Percentiles rank a stretch among this genome's conserved stretches.
These are phyloP conservation scores for Chlorella vulgaris DNA, from an alignment of 139 green algal species.

Conservation along the genomic window DNA sequence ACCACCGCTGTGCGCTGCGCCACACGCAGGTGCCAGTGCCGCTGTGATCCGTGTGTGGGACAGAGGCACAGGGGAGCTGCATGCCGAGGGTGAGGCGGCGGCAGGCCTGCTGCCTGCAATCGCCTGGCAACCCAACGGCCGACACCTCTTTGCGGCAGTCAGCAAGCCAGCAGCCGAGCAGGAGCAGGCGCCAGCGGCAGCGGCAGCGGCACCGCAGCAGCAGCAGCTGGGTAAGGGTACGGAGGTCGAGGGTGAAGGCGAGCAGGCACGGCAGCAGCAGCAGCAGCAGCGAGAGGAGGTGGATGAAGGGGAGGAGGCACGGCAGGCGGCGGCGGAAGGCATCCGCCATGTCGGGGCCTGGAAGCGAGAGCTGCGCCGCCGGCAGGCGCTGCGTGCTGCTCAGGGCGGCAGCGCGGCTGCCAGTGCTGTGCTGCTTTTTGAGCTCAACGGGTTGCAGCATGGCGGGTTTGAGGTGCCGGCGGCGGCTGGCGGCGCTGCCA, in stretches of 20 bases:
- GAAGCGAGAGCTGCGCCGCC: constrained; percentile 34
- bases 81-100: constrained; percentile 58
- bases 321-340: constrained; percentile 15
- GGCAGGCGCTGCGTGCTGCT: constrained; percentile 9
- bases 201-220: constrained; percentile 3
- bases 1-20: background rate
- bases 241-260: background rate
- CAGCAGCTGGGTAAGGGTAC: background rate
- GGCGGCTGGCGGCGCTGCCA: background rate
- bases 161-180: background rate
- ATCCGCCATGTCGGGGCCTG: constrained; percentile 37
- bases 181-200: background rate
- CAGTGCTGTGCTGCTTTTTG: constrained; percentile 76
- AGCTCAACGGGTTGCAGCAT: constrained; percentile 90
- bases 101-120: constrained; percentile 55
- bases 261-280: background rate
- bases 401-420: background rate
- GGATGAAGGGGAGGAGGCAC: background rate
- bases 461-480: constrained; percentile 77
- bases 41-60: constrained; percentile 73
- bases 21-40: background rate
- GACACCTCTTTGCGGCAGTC: constrained; percentile 74
- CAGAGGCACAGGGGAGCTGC: constrained; percentile 60
- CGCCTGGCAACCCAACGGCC: constrained; percentile 90
- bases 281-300: background rate